Conservation (phyloP, 768 basidiomycete species). For the Tricholoma sp. region DNA sequence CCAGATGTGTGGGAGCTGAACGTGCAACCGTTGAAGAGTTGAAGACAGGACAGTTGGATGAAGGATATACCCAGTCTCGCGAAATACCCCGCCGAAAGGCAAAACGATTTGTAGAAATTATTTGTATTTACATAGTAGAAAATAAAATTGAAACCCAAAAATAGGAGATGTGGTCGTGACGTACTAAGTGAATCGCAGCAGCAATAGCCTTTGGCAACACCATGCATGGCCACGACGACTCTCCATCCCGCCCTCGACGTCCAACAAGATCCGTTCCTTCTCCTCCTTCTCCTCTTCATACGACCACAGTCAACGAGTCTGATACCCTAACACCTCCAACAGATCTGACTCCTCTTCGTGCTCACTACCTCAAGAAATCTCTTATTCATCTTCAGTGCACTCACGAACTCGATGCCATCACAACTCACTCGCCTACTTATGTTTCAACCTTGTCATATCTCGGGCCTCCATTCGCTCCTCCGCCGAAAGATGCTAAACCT, state of each 20-base stretch:
- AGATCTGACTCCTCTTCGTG: conserved; percentile 62
- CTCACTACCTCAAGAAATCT: conserved; percentile 98
- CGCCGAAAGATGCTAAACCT: conserved; percentile 48
- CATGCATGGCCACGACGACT: background rate
- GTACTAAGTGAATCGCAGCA: background rate
- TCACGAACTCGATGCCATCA: conserved; percentile 69
- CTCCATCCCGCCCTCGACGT: conserved; percentile 9
- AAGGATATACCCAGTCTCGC: conserved; percentile 9
- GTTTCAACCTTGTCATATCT: conserved; percentile 78
- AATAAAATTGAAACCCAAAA: no score
- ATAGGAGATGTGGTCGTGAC: background rate
- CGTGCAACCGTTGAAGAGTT: conserved; percentile 6
- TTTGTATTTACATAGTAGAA: background rate
- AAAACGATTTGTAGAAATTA: background rate
- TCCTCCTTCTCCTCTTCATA: conserved; percentile 2
- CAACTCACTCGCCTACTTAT: conserved; percentile 40
- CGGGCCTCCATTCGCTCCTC: conserved; percentile 80
- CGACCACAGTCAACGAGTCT: no score
- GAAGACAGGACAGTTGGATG: no score
- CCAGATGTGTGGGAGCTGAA: conserved; percentile 35
- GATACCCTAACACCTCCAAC: no score
- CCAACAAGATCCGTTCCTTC: conserved; percentile 15
- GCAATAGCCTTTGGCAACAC: no score
- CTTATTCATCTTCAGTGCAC: conserved; percentile 83
- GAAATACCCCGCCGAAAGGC: background rate